Evolutionary conservation across 2,329 filamentous ascomycete species (phyloP), one percentile per base, ranked within the genome.

Genomic region (Aspergillus sp.): DNA sequence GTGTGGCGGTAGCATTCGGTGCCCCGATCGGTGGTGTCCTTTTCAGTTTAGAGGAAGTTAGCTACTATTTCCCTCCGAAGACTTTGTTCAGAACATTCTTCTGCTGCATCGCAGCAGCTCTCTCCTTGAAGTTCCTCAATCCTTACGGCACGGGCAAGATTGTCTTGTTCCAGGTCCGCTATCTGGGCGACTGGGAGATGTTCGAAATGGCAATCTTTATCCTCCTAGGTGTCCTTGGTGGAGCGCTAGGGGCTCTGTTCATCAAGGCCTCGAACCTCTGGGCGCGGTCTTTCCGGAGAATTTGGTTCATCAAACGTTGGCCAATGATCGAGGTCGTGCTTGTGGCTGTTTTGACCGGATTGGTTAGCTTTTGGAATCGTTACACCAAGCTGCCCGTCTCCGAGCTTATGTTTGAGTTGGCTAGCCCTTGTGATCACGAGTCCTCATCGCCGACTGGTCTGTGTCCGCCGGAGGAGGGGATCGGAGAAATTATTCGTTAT

Each of bases 31-130:
- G 92, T 8, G 94, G 94, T 55, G 92, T 97, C 1, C 82, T 98
- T 2, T 98, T 98, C 76, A 92, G 92, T 36, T 78, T 98, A 30
- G 95, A 99, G 77, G 95, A 98, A 82, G 93, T 98, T 63, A 88
- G 79, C 67, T 98, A 98, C 76, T 98, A 98, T 77, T 98, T 98
- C 74, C 94, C 95, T 0, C 92, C 94, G 5, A 98, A 99, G 79
- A 98, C 94, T 0, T 84, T 99, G 8, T 99, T 99, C 80, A 84
- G 95, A 56, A 98, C 95, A 0, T 99, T 99, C 77, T 98, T 98
- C 78, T 98, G 94, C 80, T 98, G 94, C 76, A 98, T 98, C 68
- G 89, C 81, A 32, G 93, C 95, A 1, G 92, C 95, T 0, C 78
- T 99, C 36, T 94, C 93, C 1, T 82, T 99, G 67, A 97, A 97